Evolutionary conservation across 306 rosid species (phyloP).

Genomic region (Fragaria ananassa): DNA sequence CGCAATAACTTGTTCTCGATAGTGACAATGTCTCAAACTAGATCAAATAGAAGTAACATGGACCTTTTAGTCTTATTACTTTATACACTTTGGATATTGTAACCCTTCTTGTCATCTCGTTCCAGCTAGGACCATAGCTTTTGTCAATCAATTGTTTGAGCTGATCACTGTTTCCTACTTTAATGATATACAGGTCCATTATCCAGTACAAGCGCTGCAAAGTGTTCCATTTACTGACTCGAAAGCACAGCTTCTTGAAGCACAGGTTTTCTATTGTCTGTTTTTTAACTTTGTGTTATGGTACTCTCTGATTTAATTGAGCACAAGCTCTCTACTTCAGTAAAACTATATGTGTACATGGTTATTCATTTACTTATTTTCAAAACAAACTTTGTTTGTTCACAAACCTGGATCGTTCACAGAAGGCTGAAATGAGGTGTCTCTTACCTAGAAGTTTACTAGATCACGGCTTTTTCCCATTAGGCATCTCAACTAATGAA

Average conservation of each 20-base stretch:
- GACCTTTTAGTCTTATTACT: background rate
- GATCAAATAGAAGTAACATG: background rate
- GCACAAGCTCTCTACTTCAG: no score
- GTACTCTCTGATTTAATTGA: background rate
- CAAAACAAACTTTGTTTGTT: slow-evolving; percentile 3
- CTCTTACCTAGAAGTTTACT: slow-evolving; percentile 70
- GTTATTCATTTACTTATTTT: background rate
- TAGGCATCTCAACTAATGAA: slow-evolving; percentile 29
- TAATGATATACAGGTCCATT: slow-evolving; percentile 59
- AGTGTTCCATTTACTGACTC: slow-evolving; percentile 54
- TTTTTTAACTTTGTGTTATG: slow-evolving; percentile 13
- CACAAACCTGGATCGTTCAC: slow-evolving; percentile 26
- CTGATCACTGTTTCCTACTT: background rate
- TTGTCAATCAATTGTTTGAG: background rate
- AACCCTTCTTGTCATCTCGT: background rate
- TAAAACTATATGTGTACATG: background rate
- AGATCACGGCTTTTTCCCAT: slow-evolving; percentile 68
- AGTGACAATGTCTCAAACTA: slow-evolving; percentile 9
- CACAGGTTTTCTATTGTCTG: slow-evolving; percentile 52
- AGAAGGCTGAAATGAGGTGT: slow-evolving; percentile 93
- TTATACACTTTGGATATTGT: background rate
- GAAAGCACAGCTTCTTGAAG: slow-evolving; percentile 82
- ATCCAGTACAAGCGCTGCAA: slow-evolving; percentile 78
- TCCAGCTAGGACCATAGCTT: background rate
- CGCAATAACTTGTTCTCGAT: background rate